These are phyloP conservation scores for Dothistroma septosporum DNA, from an alignment of 2,329 filamentous ascomycete genomes.

Conservation along the genomic window DNA sequence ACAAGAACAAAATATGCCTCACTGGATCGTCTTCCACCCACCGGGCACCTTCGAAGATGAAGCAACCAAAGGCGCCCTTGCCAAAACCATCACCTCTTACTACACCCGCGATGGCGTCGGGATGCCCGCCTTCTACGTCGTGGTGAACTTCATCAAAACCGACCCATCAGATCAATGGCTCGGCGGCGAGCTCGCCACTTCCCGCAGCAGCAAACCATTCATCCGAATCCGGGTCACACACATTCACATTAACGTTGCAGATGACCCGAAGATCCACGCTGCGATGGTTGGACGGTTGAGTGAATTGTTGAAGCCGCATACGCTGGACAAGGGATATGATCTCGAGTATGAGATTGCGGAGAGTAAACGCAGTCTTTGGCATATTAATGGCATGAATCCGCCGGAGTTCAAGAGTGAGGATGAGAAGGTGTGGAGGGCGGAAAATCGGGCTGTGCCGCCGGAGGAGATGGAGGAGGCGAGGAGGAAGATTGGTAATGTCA, in stretches of 20 bases:
- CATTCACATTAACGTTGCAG: constrained; percentile 29
- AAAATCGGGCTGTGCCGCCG: constrained; percentile 16
- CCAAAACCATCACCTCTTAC: constrained; percentile 40
- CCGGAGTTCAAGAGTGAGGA: constrained; percentile 32
- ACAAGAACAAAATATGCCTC: constrained; percentile 37
- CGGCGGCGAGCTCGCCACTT: constrained; percentile 27
- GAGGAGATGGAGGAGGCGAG: constrained; percentile 13
- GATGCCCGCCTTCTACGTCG: constrained; percentile 46
- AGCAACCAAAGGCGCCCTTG: constrained; percentile 32
- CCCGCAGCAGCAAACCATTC: constrained; percentile 31
- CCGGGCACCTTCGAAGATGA: constrained; percentile 33
- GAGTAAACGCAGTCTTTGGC: constrained; percentile 44
- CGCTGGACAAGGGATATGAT: constrained; percentile 42
- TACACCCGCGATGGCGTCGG: constrained; percentile 30
- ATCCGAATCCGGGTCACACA: constrained; percentile 37
- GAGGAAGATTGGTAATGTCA: background rate
- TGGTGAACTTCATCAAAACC: constrained; percentile 39
- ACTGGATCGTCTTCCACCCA: constrained; percentile 43
- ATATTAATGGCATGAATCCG: constrained; percentile 36
- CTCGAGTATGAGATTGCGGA: constrained; percentile 46
- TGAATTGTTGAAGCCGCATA: constrained; percentile 37
- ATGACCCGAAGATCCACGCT: constrained; percentile 18
- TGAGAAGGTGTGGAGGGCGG: constrained; percentile 23
- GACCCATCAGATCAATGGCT: constrained; percentile 29
- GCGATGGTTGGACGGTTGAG: constrained; percentile 31